Evolutionary conservation across 2,329 filamentous ascomycete genomes (phyloP).

Genomic region (Pseudogymnoascus destructans): DNA sequence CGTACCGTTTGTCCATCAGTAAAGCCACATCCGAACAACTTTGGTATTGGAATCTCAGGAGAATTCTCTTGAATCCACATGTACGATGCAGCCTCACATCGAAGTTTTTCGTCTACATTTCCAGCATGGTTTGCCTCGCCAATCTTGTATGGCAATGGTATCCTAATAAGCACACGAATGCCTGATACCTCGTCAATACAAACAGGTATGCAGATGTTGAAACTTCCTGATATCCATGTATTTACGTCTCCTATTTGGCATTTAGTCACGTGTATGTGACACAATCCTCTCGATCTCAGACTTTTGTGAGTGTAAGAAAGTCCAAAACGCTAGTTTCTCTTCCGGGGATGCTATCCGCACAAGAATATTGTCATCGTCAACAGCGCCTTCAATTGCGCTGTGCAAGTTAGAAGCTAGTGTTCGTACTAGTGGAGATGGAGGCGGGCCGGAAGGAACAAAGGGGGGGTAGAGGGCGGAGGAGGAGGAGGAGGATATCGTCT

Average conservation of each 20-base stretch:
- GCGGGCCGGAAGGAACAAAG: neutral
- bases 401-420: neutral
- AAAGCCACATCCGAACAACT: neutral
- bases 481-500: neutral
- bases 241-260: neutral
- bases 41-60: neutral
- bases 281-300: neutral
- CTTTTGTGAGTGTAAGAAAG: neutral
- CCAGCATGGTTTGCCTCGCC: neutral
- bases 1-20: neutral
- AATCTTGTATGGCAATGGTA: neutral
- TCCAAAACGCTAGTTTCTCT: neutral
- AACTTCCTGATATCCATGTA: neutral
- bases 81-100: neutral
- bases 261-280: neutral
- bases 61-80: neutral
- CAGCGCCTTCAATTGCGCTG: neutral
- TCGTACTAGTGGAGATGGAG: neutral
- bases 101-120: neutral
- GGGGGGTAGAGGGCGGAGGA: neutral
- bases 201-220: neutral
- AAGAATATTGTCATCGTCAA: neutral
- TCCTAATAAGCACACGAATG: neutral
- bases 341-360: neutral
- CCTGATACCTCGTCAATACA: neutral